These are phyloP conservation scores for Geotrichum ghanense DNA, from an alignment of 805 yeast genomes.

Conservation along the genomic window DNA sequence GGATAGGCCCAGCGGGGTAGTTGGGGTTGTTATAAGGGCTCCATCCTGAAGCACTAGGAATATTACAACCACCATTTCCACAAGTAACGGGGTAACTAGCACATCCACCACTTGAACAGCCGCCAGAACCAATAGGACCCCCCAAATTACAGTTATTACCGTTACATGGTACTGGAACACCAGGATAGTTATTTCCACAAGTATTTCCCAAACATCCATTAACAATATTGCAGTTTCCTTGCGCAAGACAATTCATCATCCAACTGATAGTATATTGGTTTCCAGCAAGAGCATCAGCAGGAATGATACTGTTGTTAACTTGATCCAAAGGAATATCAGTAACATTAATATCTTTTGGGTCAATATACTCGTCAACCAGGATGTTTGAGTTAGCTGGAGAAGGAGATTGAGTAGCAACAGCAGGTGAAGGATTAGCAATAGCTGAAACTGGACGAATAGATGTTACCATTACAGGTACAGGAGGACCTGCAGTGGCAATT, in stretches of 20 bases:
- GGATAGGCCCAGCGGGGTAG: background rate
- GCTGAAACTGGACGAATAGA: too few relatives aligned
- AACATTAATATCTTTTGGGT: too few relatives aligned
- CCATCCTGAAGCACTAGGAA: background rate
- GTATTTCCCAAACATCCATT: background rate
- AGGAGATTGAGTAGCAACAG: conserved; percentile 1
- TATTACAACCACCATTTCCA: background rate
- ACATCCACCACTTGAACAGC: background rate
- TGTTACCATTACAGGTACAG: too few relatives aligned
- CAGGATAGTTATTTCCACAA: background rate
- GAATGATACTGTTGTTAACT: too few relatives aligned
- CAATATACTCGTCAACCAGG: too few relatives aligned
- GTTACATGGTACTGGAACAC: too few relatives aligned
- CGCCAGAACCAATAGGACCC: background rate
- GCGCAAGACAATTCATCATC: background rate
- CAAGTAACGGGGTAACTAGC: background rate
- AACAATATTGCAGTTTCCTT: background rate
- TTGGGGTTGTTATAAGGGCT: too few relatives aligned
- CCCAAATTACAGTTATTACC: background rate
- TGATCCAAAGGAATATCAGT: too few relatives aligned
- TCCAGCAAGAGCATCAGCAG: background rate
- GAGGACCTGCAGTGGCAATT: too few relatives aligned
- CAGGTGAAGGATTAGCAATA: too few relatives aligned
- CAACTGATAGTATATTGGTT: background rate
- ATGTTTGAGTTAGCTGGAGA: conserved; percentile 1